Evolutionary conservation across 495 filamentous ascomycete species (phyloP), one percentile per base, ranked within the genome.

Genomic region (Talaromyces liani): DNA sequence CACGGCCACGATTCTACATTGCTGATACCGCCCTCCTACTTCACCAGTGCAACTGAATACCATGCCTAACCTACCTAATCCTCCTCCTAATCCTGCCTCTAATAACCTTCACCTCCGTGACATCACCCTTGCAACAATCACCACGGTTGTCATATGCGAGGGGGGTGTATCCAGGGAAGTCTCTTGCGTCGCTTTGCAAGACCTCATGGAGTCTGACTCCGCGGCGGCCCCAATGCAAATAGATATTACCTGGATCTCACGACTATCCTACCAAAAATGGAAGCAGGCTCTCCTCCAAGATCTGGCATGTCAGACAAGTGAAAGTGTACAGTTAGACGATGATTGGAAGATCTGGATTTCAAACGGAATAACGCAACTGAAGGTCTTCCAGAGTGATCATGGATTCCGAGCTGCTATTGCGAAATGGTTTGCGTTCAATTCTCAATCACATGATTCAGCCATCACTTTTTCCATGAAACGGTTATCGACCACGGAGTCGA

Each of bases 131-230:
- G 36, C 36, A 41, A 41, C 36, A 5, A 41, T 41, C 4, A 41
- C 36, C 12, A 41, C 36, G 9, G 12, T 39, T 14, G 0, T 41
- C 14, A 6, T 16, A 16, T 4, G 12, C 14, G 9, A 41, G 4
- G 4, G 4, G 1, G 36, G 36, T 16, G 1, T 2, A 14, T 1
- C 1, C 4, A 41, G 4, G 14, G 36, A 41, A 41, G 36, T 41
- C 36, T 41, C 36, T 41, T 41, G 36, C 36, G 3, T n/a, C 14
- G 4, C 12, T 41, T 3, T 41, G 3, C 36, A 6, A 41, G 36
- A 41, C 36, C 56, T 65, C 68, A 39, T 7, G 39, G 33, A 64
- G 58, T 58, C 65, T 45, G 14, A 20, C 27, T 34, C 7, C 27
- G 10, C 36, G 24, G 25, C 58, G 27, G 10, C 16, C 47, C 47